Conservation (phyloP, 1,139 yeast species). For the Zygosaccharomyces pseudobailii region DNA sequence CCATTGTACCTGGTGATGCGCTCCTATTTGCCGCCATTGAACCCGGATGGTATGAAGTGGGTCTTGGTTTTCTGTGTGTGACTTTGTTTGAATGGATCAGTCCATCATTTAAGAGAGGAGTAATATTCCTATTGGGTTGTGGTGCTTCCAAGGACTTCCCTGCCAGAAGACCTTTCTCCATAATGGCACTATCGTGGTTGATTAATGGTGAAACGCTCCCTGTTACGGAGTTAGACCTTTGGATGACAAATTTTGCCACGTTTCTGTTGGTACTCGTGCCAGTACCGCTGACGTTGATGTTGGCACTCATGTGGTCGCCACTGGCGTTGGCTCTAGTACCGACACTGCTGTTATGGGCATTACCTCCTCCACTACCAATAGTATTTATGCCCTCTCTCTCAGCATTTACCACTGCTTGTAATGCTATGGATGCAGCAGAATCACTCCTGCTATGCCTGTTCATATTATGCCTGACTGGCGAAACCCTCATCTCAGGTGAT, state of each 20-base stretch:
- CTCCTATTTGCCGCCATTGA: conserved; percentile 51
- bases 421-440: conserved; percentile 54
- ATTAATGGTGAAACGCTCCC: conserved; percentile 19
- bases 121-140: neutral
- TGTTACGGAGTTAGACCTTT: conserved; percentile 39
- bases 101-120: neutral
- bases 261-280: conserved; percentile 2
- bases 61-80: conserved; percentile 57
- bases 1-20: conserved; percentile 71
- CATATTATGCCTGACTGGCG: conserved; percentile 18
- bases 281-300: neutral
- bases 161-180: conserved; percentile 25
- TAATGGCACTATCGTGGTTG: conserved; percentile 22
- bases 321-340: neutral
- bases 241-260: conserved; percentile 19
- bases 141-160: conserved; percentile 1
- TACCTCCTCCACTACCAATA: neutral
- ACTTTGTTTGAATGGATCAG: neutral
- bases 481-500: conserved; percentile 20
- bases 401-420: conserved; percentile 64
- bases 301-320: neutral
- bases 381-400: conserved; percentile 31
- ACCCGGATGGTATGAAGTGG: conserved; percentile 73
- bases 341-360: neutral
- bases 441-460: conserved; percentile 29